A percentile compares a stretch with the other conserved stretches of the same genome.
Conservation (phyloP, 2,329 filamentous ascomycete species). For the Microcera coccophila region DNA sequence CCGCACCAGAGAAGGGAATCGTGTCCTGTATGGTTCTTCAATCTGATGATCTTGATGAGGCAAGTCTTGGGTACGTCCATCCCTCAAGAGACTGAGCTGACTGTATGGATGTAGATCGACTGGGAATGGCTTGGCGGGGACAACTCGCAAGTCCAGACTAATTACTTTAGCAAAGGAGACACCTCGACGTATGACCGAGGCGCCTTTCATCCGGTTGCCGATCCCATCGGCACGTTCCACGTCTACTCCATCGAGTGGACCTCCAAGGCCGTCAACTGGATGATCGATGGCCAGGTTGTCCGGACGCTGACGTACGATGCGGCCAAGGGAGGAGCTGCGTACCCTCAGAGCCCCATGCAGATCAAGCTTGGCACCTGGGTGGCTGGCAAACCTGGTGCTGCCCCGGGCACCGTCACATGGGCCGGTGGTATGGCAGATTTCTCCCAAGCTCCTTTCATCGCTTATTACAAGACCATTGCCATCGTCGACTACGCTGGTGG, state of each 20-base stretch:
- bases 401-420: slow-evolving; percentile 68
- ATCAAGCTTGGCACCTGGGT: slow-evolving; percentile 68
- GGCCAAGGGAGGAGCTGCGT: slow-evolving; percentile 55
- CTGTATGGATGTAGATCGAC: slow-evolving; percentile 73
- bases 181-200: slow-evolving; percentile 68
- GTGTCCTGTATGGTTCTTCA: slow-evolving; percentile 88
- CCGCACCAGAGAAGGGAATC: slow-evolving; percentile 76
- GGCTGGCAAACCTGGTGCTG: slow-evolving; percentile 53
- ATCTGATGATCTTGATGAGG: slow-evolving; percentile 75
- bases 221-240: slow-evolving; percentile 56
- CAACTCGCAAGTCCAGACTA: slow-evolving; percentile 72
- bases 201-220: slow-evolving; percentile 54
- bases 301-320: slow-evolving; percentile 59
- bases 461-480: slow-evolving; percentile 54
- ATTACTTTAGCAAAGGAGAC: slow-evolving; percentile 78
- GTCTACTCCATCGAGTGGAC: slow-evolving; percentile 69
- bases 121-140: slow-evolving; percentile 91
- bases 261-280: slow-evolving; percentile 59
- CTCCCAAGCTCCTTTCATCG: slow-evolving; percentile 48
- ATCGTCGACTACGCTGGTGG: slow-evolving; percentile 54
- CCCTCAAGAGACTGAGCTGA: too few species aligned
- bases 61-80: slow-evolving; percentile 10
- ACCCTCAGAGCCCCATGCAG: slow-evolving; percentile 71
- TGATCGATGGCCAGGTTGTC: slow-evolving; percentile 57
- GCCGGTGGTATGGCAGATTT: slow-evolving; percentile 58